Evolutionary conservation across 768 basidiomycete genomes (phyloP).

Genomic region (Cyclocybe cylindracea): DNA sequence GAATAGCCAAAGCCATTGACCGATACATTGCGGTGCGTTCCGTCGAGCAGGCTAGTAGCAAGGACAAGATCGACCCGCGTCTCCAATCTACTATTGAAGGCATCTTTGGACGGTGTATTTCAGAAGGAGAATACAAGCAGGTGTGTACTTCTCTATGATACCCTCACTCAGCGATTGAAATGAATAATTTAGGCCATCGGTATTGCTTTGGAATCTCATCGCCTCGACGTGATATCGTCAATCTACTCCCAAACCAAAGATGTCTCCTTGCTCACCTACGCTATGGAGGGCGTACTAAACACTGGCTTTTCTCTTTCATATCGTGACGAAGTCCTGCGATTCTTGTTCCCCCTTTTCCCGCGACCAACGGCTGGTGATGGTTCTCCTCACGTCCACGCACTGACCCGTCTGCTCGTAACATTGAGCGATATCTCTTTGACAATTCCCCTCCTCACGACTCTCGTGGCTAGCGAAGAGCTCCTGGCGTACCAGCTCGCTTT

Average conservation of each 20-base stretch:
- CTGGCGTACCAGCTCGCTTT: conserved; percentile 96
- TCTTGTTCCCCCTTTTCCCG: conserved; percentile 86
- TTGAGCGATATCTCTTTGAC: conserved; percentile 82
- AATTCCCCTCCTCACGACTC: conserved; percentile 67
- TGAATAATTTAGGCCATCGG: conserved; percentile 72
- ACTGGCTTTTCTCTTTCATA: conserved; percentile 87
- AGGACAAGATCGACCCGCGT: conserved; percentile 73
- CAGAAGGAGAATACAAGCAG: conserved; percentile 90
- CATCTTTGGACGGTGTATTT: conserved; percentile 83
- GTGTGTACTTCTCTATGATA: conserved; percentile 38
- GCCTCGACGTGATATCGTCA: conserved; percentile 81
- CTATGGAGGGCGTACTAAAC: conserved; percentile 90
- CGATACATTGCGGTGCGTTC: conserved; percentile 77
- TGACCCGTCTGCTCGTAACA: conserved; percentile 90
- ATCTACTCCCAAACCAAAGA: conserved; percentile 79
- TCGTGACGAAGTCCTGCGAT: conserved; percentile 78
- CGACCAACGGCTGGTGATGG: conserved; percentile 68
- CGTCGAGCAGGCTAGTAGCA: conserved; percentile 51
- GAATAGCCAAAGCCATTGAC: conserved; percentile 92
- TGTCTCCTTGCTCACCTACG: conserved; percentile 79
- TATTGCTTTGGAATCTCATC: conserved; percentile 89
- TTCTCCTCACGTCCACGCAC: conserved; percentile 73
- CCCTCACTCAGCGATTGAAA: conserved; percentile 13
- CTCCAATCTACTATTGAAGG: conserved; percentile 85
- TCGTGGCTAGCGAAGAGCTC: conserved; percentile 70